Percentiles rank a stretch among this genome's conserved stretches.
Evolutionary conservation across 2,329 filamentous ascomycete species (phyloP).

Genomic region (Amesomyces nigricolor): DNA sequence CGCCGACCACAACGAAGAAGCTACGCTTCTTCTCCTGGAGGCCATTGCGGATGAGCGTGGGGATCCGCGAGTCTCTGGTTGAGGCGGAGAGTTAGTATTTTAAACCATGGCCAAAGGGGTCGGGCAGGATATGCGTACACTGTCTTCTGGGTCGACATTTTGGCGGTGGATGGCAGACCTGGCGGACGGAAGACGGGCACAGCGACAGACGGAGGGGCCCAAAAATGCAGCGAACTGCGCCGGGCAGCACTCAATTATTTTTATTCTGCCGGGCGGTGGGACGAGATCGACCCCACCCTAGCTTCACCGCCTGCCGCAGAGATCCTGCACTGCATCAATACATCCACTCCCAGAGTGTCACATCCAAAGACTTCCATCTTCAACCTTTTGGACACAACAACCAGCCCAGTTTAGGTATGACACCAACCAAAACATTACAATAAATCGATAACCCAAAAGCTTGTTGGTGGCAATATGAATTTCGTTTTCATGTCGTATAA

Average conservation of each 20-base stretch:
- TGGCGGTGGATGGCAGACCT: constrained; percentile 25
- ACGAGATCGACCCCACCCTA: not conserved
- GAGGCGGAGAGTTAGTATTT: constrained; percentile 1
- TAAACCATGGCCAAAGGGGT: not conserved
- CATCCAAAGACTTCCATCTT: too few relatives aligned
- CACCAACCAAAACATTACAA: too few relatives aligned
- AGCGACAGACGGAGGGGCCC: constrained; percentile 17
- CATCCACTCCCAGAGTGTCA: not conserved
- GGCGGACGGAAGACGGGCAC: constrained; percentile 3
- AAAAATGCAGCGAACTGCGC: constrained; percentile 13
- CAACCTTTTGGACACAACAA: too few relatives aligned
- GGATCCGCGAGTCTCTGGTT: constrained; percentile 77
- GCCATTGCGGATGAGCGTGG: constrained; percentile 84
- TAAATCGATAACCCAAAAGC: too few relatives aligned
- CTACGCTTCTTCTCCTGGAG: constrained; percentile 94
- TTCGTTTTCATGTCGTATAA: not conserved
- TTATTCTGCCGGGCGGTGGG: constrained; percentile 25
- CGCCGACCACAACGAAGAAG: constrained; percentile 95
- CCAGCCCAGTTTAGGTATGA: too few relatives aligned
- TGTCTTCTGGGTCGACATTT: constrained; percentile 58
- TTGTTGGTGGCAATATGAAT: too few relatives aligned
- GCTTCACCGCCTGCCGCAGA: constrained; percentile 3
- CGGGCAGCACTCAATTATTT: constrained; percentile 18
- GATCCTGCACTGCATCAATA: not conserved
- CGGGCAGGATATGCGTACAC: constrained; percentile 35